These are phyloP conservation scores for Plectranthus barbatus DNA, from an alignment of 257 asterid genomes.

Conservation along the genomic window DNA sequence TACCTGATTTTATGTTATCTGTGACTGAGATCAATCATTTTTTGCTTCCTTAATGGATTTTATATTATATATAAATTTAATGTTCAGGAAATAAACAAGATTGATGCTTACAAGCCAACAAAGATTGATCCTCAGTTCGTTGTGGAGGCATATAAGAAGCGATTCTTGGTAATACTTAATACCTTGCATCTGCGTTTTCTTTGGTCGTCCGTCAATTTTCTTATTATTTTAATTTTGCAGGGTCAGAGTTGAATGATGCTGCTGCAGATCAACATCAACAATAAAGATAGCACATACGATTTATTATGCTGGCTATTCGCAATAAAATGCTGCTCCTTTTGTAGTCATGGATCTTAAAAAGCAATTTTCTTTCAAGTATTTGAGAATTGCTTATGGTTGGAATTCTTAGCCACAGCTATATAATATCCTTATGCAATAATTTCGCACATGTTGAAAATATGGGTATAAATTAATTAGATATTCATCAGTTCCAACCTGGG, in stretches of 20 bases:
- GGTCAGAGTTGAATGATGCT: slow-evolving; percentile 9
- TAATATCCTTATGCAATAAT: too few relatives aligned
- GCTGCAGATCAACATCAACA: too few relatives aligned
- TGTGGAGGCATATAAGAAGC: slow-evolving; percentile 5
- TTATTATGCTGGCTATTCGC: not conserved
- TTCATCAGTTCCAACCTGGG: too few relatives aligned
- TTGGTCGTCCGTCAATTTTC: not conserved
- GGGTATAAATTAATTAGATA: too few relatives aligned
- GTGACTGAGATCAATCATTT: not conserved
- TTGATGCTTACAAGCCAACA: slow-evolving; percentile 43
- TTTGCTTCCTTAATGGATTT: not conserved
- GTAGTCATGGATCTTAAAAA: not conserved
- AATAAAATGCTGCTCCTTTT: not conserved
- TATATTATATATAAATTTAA: too few relatives aligned
- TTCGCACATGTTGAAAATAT: too few relatives aligned
- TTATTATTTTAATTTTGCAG: slow-evolving; percentile 11
- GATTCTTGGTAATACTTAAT: slow-evolving; percentile 19
- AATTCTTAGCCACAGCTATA: too few relatives aligned
- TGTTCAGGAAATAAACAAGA: slow-evolving; percentile 40
- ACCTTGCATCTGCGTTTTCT: not conserved
- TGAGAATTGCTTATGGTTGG: too few relatives aligned
- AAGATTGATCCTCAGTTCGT: slow-evolving; percentile 22
- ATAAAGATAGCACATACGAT: not conserved
- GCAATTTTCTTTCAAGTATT: not conserved
- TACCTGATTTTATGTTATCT: too few relatives aligned